These are phyloP conservation scores for Zizania latifolia DNA, from an alignment of 176 grass and related monocot genomes.

Conservation along the genomic window DNA sequence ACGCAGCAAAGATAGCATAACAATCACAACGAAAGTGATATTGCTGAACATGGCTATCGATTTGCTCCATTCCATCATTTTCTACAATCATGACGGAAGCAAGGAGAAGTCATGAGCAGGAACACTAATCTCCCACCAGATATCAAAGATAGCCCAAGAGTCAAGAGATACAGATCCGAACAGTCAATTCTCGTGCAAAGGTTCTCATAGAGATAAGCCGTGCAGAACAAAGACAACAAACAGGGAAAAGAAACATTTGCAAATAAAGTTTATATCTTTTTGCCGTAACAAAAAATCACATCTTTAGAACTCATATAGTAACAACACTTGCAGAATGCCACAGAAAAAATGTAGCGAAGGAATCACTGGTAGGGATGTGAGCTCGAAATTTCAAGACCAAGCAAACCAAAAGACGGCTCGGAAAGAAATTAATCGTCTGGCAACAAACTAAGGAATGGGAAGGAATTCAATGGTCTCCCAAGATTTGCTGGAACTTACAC, in stretches of 20 bases:
- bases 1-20: not conserved
- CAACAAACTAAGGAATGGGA: no score
- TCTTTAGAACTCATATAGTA: not conserved
- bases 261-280: not conserved
- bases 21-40: not conserved
- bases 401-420: not conserved
- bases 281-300: not conserved
- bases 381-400: not conserved
- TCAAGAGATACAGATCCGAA: not conserved
- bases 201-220: not conserved
- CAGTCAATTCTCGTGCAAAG: not conserved
- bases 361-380: not conserved
- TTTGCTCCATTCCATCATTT: not conserved
- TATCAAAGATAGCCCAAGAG: not conserved
- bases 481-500: not conserved
- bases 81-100: no score
- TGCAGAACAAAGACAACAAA: not conserved
- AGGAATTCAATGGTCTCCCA: not conserved
- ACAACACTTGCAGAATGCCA: not conserved
- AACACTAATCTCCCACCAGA: not conserved
- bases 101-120: not conserved
- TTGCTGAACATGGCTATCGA: not conserved
- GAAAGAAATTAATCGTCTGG: not conserved
- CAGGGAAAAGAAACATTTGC: not conserved
- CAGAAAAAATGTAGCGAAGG: not conserved